These are phyloP conservation scores for Endocarpon pusillum DNA, from an alignment of 495 filamentous ascomycete genomes.

Conservation along the genomic window DNA sequence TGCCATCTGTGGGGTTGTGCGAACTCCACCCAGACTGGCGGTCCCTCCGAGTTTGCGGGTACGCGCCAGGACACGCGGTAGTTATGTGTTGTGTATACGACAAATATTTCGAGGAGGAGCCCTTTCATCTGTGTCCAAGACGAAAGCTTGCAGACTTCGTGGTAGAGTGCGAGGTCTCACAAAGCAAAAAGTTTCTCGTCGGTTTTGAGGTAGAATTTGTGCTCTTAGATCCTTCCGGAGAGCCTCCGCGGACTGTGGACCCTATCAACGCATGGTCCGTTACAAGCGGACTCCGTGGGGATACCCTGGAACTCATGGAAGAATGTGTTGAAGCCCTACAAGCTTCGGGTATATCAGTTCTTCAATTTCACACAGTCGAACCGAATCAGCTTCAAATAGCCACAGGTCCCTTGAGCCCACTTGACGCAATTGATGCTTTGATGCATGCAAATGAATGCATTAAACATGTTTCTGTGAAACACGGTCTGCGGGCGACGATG, in stretches of 20 bases:
- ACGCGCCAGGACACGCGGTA: no score
- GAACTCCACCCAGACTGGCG: no score
- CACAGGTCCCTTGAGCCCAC: conserved; percentile 36
- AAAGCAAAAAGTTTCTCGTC: conserved; percentile 38
- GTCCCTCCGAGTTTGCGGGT: no score
- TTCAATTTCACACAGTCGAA: conserved; percentile 43
- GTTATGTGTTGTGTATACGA: no score
- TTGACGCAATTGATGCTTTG: conserved; percentile 47
- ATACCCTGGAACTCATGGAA: conserved; percentile 31
- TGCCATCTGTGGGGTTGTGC: no score
- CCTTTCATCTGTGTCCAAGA: no score
- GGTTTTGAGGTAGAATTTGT: conserved; percentile 63
- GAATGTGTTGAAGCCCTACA: conserved; percentile 36
- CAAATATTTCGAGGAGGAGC: no score
- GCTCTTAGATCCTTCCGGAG: conserved; percentile 15
- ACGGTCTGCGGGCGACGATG: conserved; percentile 43
- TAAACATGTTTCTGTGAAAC: conserved; percentile 33
- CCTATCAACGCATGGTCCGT: conserved; percentile 18
- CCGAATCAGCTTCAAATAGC: conserved; percentile 55
- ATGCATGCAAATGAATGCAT: conserved; percentile 46
- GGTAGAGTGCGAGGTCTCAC: no score
- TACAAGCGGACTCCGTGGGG: conserved; percentile 32
- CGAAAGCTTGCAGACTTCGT: conserved; percentile 4
- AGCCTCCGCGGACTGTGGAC: no score
- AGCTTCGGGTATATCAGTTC: conserved; percentile 35